Evolutionary conservation across 257 asterid species (phyloP).

Genomic region (Galeopsis tetrahit): DNA sequence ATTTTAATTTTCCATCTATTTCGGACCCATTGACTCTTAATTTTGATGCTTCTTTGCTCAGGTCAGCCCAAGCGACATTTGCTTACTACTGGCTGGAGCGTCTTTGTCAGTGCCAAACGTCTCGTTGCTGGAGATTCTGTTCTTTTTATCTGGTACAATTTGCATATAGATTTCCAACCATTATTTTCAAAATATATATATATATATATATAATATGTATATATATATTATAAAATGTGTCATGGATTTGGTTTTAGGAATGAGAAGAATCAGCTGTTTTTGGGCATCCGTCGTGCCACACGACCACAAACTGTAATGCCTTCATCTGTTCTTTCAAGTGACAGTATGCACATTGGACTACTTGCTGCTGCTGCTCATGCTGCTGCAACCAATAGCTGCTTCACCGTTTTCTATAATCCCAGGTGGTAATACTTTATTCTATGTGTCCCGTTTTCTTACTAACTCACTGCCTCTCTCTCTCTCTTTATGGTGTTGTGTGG

Average conservation of each 20-base stretch:
- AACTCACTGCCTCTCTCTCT: neutral
- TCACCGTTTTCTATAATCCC: constrained; percentile 91
- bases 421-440: constrained; percentile 47
- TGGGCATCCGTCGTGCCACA: constrained; percentile 92
- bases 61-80: constrained; percentile 73
- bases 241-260: constrained; percentile 56
- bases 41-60: constrained; percentile 24
- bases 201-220: constrained; percentile 11
- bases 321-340: constrained; percentile 95
- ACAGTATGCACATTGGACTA: constrained; percentile 98
- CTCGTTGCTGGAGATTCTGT: constrained; percentile 69
- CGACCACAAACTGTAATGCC: constrained; percentile 99
- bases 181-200: constrained; percentile 10
- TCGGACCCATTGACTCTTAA: constrained; percentile 19
- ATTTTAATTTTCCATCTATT: constrained; percentile 9
- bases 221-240: constrained; percentile 4
- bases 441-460: neutral
- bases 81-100: constrained; percentile 73
- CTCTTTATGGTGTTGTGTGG: neutral
- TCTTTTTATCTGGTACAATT: constrained; percentile 64
- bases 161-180: constrained; percentile 9
- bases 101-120: constrained; percentile 66
- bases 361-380: constrained; percentile 99
- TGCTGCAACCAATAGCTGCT: constrained; percentile 96
- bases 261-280: constrained; percentile 89